Percentiles rank a stretch among this genome's conserved stretches.
Evolutionary conservation across 306 rosid genomes (phyloP).

Genomic region (Trifolium repens): DNA sequence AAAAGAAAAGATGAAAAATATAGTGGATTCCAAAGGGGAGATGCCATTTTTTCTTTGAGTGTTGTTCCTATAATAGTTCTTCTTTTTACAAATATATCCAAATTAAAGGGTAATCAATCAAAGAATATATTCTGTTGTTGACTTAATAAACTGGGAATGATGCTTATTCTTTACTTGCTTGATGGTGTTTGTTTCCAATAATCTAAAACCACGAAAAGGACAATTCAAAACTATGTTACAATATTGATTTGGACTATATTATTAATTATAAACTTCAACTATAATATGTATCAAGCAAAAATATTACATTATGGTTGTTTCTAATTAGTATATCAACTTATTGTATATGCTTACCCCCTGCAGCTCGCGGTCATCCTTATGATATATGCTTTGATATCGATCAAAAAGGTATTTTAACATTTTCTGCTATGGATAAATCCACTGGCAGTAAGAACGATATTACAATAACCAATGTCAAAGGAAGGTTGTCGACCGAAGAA

Average conservation of each 20-base stretch:
- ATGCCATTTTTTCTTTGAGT: constrained; percentile 43
- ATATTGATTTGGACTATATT: too few relatives aligned
- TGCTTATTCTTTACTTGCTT: constrained; percentile 8
- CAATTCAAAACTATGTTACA: background rate
- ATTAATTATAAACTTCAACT: too few relatives aligned
- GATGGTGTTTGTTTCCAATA: constrained; percentile 9
- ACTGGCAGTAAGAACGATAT: background rate
- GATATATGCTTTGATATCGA: background rate
- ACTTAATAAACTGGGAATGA: constrained; percentile 6
- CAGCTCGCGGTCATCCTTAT: too few relatives aligned
- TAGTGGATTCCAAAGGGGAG: constrained; percentile 47
- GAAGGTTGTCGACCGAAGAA: background rate
- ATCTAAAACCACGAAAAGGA: constrained; percentile 27
- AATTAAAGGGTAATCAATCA: constrained; percentile 4
- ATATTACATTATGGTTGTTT: background rate
- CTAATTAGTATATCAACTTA: too few relatives aligned
- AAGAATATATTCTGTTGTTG: constrained; percentile 43
- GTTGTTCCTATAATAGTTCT: background rate
- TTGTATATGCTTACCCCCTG: too few relatives aligned
- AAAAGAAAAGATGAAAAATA: constrained; percentile 26
- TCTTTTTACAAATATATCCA: constrained; percentile 10
- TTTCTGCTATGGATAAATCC: background rate
- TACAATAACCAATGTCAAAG: background rate
- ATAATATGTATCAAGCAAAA: too few relatives aligned
- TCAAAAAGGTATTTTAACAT: background rate